Base-by-base conservation (phyloP, 108 stramenopile species). In the Asterionellopsis glacialis region DNA sequence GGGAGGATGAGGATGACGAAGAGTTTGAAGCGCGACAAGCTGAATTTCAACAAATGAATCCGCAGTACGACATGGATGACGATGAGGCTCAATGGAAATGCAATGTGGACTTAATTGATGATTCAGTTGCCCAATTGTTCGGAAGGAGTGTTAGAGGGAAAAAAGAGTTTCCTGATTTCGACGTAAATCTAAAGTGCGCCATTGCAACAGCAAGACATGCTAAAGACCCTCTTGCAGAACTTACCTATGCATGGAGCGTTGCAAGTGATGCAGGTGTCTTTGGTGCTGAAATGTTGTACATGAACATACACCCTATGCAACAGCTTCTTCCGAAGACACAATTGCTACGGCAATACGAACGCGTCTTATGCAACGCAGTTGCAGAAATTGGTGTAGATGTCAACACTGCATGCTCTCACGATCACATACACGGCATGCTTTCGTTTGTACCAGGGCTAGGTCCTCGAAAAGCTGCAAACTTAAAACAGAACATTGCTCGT, bases 361-460 rank as follows among this genome's bases (percentile, higher is more conserved):
- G 91, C 22, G 82, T 82, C 27, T 70, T 97, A 0, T 90, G 88
- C 28, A 76, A 87, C 42, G 85, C 82, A 19, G 90, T 91, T 13
- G 83, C 92, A 11, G 77, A 79, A 40, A 81, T 92, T 55, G 97
- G 97, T n/a, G 89, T 93, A 10, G 94, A 97, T 55, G 40, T 97
- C 33, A 93, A 97, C 66, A 65, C 68, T 3, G 78, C 86, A 33
- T 85, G 81, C 45, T 67, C 67, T 14, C 73, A 76, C 45, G 83
- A 86, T 65, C 94, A 95, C 51, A 58, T 90, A 51, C 74, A 75
- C 47, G 87, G 84, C 11, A 45, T 88, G 26, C 68, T 97, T 27
- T 75, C 86, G 13, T 97, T 97, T 75, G 85, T 94, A n/a, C 88
- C 95, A 27, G 97, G 97, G 11, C 63, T 97, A 24, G 97, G 97